These are phyloP conservation scores for Metarhizium sp. DNA, from an alignment of 2,329 filamentous ascomycete species.

Conservation along the genomic window DNA sequence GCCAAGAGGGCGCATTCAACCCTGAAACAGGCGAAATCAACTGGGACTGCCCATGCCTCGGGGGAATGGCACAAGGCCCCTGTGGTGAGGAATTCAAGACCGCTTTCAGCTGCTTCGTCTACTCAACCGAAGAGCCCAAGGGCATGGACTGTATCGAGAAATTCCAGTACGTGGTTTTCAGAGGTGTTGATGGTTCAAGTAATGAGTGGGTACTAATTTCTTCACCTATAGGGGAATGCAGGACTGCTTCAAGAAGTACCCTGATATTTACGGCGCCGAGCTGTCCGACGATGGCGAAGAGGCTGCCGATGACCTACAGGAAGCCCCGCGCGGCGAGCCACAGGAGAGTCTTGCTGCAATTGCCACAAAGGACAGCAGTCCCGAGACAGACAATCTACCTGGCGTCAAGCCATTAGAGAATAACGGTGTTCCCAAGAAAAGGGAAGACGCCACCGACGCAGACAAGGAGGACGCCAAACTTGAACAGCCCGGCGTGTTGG, in stretches of 20 bases:
- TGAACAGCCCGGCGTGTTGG: conserved; percentile 5
- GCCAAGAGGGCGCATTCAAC: conserved; percentile 88
- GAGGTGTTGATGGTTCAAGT: too few relatives aligned
- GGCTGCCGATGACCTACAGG: conserved; percentile 11
- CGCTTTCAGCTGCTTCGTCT: conserved; percentile 98
- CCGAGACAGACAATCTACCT: conserved; percentile 9
- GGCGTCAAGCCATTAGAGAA: conserved; percentile 4
- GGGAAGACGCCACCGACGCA: conserved; percentile 21
- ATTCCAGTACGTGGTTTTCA: conserved; percentile 64
- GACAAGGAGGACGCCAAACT: conserved; percentile 15
- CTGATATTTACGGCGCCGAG: conserved; percentile 87
- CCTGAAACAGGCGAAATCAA: conserved; percentile 99
- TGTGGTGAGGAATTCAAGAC: conserved; percentile 93
- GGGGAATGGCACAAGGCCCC: conserved; percentile 92
- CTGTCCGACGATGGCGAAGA: conserved; percentile 58
- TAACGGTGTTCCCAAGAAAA: conserved; percentile 9
- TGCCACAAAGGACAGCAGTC: conserved; percentile 1
- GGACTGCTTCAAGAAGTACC: conserved; percentile 87
- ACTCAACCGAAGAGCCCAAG: conserved; percentile 88
- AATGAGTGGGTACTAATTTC: neutral
- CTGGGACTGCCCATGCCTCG: conserved; percentile 97
- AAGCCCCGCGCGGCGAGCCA: conserved; percentile 5
- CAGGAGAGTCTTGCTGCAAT: neutral
- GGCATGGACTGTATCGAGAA: conserved; percentile 96
- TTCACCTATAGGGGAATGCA: conserved; percentile 69